Base-by-base conservation (phyloP, 345 rosid genomes). In the Lepidium aucheri region DNA sequence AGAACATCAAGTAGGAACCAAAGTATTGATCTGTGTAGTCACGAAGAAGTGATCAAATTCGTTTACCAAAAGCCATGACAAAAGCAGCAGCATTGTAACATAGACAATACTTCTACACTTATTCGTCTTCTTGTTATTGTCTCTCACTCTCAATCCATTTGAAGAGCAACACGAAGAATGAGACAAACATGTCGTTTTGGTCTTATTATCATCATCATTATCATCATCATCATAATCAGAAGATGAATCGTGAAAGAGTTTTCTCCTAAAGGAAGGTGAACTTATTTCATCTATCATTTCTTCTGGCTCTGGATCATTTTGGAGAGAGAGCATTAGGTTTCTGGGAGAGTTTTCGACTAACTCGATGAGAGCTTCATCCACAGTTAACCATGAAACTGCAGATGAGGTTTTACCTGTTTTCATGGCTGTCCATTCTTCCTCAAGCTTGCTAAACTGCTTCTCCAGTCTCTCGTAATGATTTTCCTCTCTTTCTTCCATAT, bases 291-390 rank as follows among this genome's bases (percentile, higher is more conserved):
- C 32, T 60, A 41, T 12, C 52, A 39, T 38, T 61, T 58, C 61
- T 61, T 58, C 55, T 43, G 26, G 35, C 55, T 65, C 55, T 9
- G 55, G 34, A 0, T 72, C 46, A 6, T 69, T 61, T 53, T 81
- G 90, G 35, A 87, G 85, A 0, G 82, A 76, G 59, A 76, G 61
- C 88, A 76, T 82, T 34, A 80, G 83, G 38, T 16, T 53, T 65
- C 81, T 76, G 1, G 91, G 88, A 35, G 85, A 76, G 65, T 67
- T 70, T 35, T 78, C 70, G 8, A 78, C 74, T 17, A 63, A 47
- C 40, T 41, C 46, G 44, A 28, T 28, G 7, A 76, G 73, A 28
- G 74, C 67, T 62, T 60, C 56, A 9, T 46, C 42, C n/a, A 41
- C 39, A 3, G 84, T 72, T 49, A 74, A 60, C 35, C 81, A 35